These are phyloP conservation scores for Zychaea mexicana DNA, from an alignment of 371 early-diverging fungal genomes.

Conservation along the genomic window DNA sequence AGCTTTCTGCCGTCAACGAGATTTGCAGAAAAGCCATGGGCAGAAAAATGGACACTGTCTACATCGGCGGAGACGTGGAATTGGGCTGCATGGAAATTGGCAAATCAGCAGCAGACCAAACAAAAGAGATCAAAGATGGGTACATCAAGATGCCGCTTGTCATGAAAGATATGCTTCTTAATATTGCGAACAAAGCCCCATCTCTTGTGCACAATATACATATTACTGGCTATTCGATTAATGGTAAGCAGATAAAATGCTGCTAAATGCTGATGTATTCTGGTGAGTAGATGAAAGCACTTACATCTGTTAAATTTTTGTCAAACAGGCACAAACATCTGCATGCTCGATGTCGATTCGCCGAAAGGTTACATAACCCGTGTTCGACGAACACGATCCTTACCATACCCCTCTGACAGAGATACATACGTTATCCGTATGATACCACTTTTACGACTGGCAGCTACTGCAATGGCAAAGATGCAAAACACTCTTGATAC, in stretches of 20 bases:
- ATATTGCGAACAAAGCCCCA: background rate
- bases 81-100: conserved; percentile 17
- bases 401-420: background rate
- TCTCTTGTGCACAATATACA: background rate
- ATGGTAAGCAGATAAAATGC: background rate
- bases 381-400: background rate
- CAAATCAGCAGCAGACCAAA: background rate
- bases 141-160: conserved; percentile 11
- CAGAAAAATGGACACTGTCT: conserved; percentile 12
- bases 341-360: background rate
- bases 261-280: background rate
- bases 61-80: conserved; percentile 7
- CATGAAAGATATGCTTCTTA: conserved; percentile 18
- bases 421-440: background rate
- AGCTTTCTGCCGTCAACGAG: conserved; percentile 8
- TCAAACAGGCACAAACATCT: background rate
- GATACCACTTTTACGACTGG: no score
- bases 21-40: conserved; percentile 9
- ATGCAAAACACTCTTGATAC: no score
- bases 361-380: background rate
- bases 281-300: background rate
- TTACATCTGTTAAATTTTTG: no score
- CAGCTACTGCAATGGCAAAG: no score
- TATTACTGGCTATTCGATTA: conserved; percentile 11
- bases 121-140: conserved; percentile 6